Conservation (phyloP, 352 stramenopile species). For the Globisporangium paroecandrum region DNA sequence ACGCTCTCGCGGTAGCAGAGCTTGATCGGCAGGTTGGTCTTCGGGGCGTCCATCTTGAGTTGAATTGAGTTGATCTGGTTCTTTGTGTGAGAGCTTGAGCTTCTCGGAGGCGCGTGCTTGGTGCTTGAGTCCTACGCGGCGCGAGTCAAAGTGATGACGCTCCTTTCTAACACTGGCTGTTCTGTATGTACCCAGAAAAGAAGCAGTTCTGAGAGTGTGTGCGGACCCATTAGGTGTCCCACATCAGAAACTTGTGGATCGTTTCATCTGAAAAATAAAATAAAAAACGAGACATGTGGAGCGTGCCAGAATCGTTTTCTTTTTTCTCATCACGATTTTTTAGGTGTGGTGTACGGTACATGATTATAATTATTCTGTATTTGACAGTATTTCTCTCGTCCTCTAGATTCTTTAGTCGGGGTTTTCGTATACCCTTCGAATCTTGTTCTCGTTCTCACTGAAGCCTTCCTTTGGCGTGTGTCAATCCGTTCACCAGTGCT, state of each 20-base stretch:
- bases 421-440: conserved; percentile 1
- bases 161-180: background rate
- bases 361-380: background rate
- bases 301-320: no score
- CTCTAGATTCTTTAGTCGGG: background rate
- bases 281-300: background rate
- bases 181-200: conserved; percentile 2
- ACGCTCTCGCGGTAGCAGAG: conserved; percentile 75
- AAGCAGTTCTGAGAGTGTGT: conserved; percentile 2
- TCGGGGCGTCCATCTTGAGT: background rate
- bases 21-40: conserved; percentile 53
- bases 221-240: background rate
- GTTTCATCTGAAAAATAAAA: background rate
- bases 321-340: background rate
- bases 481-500: conserved; percentile 4
- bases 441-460: background rate
- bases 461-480: background rate
- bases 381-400: background rate
- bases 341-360: background rate
- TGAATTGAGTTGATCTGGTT: background rate
- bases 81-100: background rate
- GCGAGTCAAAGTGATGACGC: conserved; percentile 1
- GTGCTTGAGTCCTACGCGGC: background rate
- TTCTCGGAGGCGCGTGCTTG: background rate
- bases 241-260: background rate